A percentile compares a stretch with the other conserved stretches of the same genome.
These are phyloP conservation scores for Crinitomyces ghanaensis DNA, from an alignment of 805 yeast species.

Conservation along the genomic window DNA sequence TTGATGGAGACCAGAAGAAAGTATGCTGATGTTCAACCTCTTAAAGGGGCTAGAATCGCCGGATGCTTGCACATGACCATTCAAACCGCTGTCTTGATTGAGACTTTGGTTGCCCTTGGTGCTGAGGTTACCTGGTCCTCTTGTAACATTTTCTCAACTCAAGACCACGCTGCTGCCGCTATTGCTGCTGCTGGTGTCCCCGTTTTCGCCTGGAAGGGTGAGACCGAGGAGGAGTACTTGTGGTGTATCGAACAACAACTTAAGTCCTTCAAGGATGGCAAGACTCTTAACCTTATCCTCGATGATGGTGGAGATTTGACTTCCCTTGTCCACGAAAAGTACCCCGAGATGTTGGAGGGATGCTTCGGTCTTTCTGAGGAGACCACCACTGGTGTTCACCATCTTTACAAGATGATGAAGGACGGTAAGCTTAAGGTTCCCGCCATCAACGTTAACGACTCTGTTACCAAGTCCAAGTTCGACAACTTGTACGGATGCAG, in stretches of 20 bases:
- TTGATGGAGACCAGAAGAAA: slow-evolving; percentile 92
- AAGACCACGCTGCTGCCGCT: slow-evolving; percentile 99
- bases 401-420: slow-evolving; percentile 89
- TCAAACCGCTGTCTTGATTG: slow-evolving; percentile 97
- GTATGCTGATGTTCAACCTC: slow-evolving; percentile 87
- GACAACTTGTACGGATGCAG: slow-evolving; percentile 99
- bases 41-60: slow-evolving; percentile 97
- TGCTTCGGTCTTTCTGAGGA: slow-evolving; percentile 97
- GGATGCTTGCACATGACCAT: slow-evolving; percentile 99
- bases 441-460: slow-evolving; percentile 97
- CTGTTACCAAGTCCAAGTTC: slow-evolving; percentile 97
- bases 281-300: slow-evolving; percentile 90
- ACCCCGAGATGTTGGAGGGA: slow-evolving; percentile 93
- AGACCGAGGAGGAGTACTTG: slow-evolving; percentile 97
- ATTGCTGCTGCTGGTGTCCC: slow-evolving; percentile 99
- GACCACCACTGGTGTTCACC: slow-evolving; percentile 99
- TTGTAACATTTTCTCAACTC: slow-evolving; percentile 98
- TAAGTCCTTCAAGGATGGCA: slow-evolving; percentile 91
- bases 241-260: slow-evolving; percentile 99
- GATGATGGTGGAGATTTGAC: slow-evolving; percentile 99
- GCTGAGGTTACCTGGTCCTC: slow-evolving; percentile 99
- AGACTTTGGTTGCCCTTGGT: slow-evolving; percentile 93
- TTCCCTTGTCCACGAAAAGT: slow-evolving; percentile 88
- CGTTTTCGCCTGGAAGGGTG: slow-evolving; percentile 99
- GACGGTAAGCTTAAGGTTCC: slow-evolving; percentile 90